Evolutionary conservation across 108 stramenopile genomes (phyloP).

Genomic region (Parietichytrium sp.): DNA sequence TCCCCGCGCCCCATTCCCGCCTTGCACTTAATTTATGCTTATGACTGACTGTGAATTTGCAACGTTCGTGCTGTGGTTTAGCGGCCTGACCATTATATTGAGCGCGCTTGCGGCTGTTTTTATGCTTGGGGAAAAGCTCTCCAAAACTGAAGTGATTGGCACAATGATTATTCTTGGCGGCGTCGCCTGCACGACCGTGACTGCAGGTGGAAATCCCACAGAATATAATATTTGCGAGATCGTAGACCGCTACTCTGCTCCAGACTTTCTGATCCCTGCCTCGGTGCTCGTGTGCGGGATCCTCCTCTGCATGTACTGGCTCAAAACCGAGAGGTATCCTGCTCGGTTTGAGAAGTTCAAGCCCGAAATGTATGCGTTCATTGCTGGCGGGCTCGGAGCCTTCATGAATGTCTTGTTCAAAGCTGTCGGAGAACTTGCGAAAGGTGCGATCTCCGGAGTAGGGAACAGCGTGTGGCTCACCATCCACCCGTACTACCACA

Average conservation of each 20-base stretch:
- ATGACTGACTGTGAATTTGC: too few species aligned
- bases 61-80: too few species aligned
- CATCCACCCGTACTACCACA: neutral
- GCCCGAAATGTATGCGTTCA: neutral
- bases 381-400: neutral
- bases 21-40: too few species aligned
- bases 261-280: neutral
- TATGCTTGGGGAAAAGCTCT: neutral
- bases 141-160: neutral
- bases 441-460: too few species aligned
- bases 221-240: constrained; percentile 9
- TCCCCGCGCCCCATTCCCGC: too few species aligned
- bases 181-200: neutral
- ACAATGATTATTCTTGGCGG: neutral
- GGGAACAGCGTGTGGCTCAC: constrained; percentile 5
- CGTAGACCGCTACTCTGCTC: neutral
- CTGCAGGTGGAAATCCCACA: neutral
- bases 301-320: neutral
- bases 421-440: constrained; percentile 5
- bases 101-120: neutral
- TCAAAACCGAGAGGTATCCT: neutral
- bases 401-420: constrained; percentile 15
- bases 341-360: neutral
- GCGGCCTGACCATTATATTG: neutral
- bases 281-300: neutral